Evolutionary conservation across 805 yeast genomes (phyloP), one percentile per base, ranked within the genome.

Genomic region (Kluyveromyces lactis): DNA sequence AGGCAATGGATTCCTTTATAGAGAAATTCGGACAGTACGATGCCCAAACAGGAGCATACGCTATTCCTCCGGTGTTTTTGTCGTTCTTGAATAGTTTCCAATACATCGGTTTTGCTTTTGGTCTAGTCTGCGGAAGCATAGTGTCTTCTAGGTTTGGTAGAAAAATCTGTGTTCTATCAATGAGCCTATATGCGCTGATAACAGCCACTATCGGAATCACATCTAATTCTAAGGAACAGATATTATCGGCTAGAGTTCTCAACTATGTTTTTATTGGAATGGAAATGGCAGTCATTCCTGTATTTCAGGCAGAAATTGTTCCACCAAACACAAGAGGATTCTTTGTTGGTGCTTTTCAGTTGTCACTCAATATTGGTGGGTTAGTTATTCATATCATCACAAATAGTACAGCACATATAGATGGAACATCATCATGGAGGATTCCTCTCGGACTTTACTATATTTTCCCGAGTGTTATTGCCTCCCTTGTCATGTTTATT

Each of bases 381-480:
- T 32, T 37, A 30, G 27, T 37, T 10, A 37, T 37, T 17, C 40
- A 37, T 30, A 30, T 37, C 15, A 37, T 37, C 10, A 37, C 40
- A 5, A 37, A 37, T 30, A 21, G 27, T n/a, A 37, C 40, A 11
- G 34, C 40, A 18, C 12, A 37, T 17, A 26, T 26, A 3, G 28
- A 21, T 6, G 9, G 9, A 6, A 21, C 24, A 9, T 21, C 41
- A 4, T 36, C 41, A 15, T 38, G 41, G 36, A 18, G 41, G 28
- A 38, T 38, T 19, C 41, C 41, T 10, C 28, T 38, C 4, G 41
- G 36, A 18, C 18, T 38, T 2, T 38, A 30, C 19, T 38, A 16
- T 36, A 31, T 40, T 16, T 32, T 40, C 24, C 45, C 45, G 10
- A 36, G 39, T 16, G 31, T 40, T 19, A 18, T 42, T 6, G 36